These are phyloP conservation scores for Uromyces viciae-fabae DNA, from an alignment of 1,284 basidiomycete genomes.

Conservation along the genomic window DNA sequence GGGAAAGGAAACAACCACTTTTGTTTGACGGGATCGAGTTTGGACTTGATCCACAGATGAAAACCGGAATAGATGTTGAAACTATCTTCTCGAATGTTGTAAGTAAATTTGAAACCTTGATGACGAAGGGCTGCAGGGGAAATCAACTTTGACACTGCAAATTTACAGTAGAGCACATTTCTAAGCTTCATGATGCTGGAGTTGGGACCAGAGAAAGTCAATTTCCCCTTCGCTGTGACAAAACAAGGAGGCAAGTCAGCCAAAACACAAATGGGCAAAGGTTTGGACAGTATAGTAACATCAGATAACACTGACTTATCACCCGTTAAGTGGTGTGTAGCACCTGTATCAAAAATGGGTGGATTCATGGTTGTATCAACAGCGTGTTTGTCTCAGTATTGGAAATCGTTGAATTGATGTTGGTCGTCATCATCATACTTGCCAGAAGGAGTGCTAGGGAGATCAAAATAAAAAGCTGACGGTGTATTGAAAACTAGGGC, in stretches of 20 bases:
- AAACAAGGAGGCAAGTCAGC: neutral
- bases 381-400: no score
- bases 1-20: neutral
- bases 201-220: neutral
- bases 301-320: neutral
- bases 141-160: neutral
- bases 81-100: neutral
- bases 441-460: no score
- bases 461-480: no score
- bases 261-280: neutral
- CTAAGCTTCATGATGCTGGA: neutral
- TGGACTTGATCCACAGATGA: neutral
- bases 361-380: no score
- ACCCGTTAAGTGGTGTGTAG: slow-evolving; percentile 22
- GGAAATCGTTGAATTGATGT: no score
- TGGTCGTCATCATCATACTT: no score
- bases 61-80: neutral
- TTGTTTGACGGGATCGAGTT: neutral
- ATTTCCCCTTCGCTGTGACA: neutral
- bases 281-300: neutral
- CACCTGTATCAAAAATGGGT: slow-evolving; percentile 15
- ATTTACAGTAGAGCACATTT: neutral
- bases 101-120: neutral
- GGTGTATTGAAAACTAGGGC: no score
- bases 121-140: neutral